These are phyloP conservation scores for Trichoderma orchidacearum DNA, from an alignment of 495 filamentous ascomycete species.

Conservation along the genomic window DNA sequence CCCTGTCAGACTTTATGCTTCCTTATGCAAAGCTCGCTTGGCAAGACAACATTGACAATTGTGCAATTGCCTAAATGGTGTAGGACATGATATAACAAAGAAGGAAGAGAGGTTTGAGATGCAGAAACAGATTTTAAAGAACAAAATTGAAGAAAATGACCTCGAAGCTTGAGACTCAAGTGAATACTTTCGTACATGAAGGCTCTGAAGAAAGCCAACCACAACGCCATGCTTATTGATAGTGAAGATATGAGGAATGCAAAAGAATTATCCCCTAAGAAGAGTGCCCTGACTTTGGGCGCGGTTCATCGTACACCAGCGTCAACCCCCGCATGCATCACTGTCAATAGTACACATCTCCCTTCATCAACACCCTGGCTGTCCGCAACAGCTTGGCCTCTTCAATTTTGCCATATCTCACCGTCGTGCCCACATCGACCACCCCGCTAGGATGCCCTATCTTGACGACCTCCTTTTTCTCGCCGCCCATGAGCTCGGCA, in stretches of 20 bases:
- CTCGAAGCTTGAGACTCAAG: too few species aligned
- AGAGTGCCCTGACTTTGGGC: too few species aligned
- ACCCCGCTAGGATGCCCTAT: conserved; percentile 50
- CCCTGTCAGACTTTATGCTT: neutral
- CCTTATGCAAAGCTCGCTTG: neutral
- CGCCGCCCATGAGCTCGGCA: conserved; percentile 13
- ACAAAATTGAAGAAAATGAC: too few species aligned
- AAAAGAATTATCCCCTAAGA: too few species aligned
- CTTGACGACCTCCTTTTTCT: conserved; percentile 22
- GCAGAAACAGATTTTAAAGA: too few species aligned
- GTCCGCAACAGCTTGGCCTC: conserved; percentile 39
- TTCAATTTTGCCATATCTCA: conserved; percentile 23
- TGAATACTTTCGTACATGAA: too few species aligned
- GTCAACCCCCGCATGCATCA: too few species aligned
- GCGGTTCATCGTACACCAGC: too few species aligned
- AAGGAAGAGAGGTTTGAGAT: too few species aligned
- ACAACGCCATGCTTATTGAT: too few species aligned
- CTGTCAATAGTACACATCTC: conserved; percentile 38
- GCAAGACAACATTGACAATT: neutral
- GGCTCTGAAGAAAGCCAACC: too few species aligned
- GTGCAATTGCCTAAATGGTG: neutral
- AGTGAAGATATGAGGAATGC: too few species aligned
- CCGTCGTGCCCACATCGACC: conserved; percentile 38
- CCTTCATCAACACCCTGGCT: conserved; percentile 42
- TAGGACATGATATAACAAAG: neutral